Percentiles rank a stretch among this genome's conserved stretches.
Conservation (phyloP, 768 basidiomycete genomes). For the Coprinopsis strossmayeri region DNA sequence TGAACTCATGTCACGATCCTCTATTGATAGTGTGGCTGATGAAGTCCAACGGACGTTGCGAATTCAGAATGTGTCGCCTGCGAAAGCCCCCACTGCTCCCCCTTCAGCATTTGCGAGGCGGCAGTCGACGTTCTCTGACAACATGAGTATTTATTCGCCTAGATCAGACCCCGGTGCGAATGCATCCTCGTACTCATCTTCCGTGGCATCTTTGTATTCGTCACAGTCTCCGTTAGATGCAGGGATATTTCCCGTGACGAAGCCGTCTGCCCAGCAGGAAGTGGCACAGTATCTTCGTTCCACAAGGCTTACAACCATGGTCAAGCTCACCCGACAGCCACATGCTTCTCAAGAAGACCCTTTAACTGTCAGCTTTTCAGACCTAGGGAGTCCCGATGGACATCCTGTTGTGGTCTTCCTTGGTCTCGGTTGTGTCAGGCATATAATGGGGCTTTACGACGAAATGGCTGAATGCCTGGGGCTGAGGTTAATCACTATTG, state of each 20-base stretch:
- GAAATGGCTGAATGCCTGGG: constrained; percentile 89
- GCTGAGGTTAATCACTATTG: constrained; percentile 87
- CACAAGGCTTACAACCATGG: constrained; percentile 72
- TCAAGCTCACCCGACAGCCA: constrained; percentile 73
- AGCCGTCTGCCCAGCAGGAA: constrained; percentile 52
- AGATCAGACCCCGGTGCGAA: constrained; percentile 46
- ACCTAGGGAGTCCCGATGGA: constrained; percentile 81
- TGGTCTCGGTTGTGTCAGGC: constrained; percentile 89
- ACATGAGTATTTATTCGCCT: constrained; percentile 46
- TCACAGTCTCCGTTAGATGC: constrained; percentile 40
- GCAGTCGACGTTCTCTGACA: constrained; percentile 52
- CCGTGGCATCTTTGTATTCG: constrained; percentile 39
- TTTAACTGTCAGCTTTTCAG: constrained; percentile 86
- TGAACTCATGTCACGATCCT: constrained; percentile 71
- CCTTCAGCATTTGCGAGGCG: constrained; percentile 40
- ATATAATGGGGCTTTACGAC: constrained; percentile 92
- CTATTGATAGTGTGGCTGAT: constrained; percentile 81
- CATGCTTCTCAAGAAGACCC: constrained; percentile 72
- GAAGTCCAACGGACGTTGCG: constrained; percentile 70
- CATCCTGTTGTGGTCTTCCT: constrained; percentile 88
- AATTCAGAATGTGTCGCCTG: constrained; percentile 36
- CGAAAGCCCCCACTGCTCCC: constrained; percentile 28
- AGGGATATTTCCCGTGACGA: constrained; percentile 33
- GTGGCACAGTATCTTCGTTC: constrained; percentile 88
- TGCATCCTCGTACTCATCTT: constrained; percentile 46